Percentiles rank a stretch among this genome's conserved stretches.
These are phyloP conservation scores for Lenwebbia sp. DNA, from an alignment of 345 rosid genomes.

Conservation along the genomic window DNA sequence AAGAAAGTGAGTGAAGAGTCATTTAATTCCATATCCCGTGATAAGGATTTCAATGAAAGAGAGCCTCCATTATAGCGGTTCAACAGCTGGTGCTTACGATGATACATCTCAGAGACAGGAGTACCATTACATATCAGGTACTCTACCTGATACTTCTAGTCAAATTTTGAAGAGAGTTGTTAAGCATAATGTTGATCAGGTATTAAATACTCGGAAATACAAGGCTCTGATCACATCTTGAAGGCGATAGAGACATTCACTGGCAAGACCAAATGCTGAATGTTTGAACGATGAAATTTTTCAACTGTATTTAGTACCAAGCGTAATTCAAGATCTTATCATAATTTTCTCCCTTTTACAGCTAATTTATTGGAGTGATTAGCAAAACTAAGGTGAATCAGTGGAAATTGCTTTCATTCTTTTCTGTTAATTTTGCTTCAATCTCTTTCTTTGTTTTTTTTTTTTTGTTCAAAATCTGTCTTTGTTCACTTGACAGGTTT, in stretches of 20 bases:
- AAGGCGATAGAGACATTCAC: neutral
- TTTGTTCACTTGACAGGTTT: neutral
- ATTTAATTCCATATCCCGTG: conserved; percentile 1
- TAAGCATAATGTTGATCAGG: neutral
- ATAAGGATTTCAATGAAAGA: conserved; percentile 11
- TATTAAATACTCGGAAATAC: neutral
- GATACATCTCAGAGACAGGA: conserved; percentile 11
- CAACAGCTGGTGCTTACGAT: neutral
- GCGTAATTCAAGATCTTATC: neutral
- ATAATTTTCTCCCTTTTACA: neutral
- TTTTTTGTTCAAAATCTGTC: too few species aligned
- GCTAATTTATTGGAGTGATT: neutral
- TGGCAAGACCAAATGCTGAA: neutral
- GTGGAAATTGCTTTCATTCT: neutral
- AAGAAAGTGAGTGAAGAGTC: conserved; percentile 9
- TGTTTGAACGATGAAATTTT: neutral
- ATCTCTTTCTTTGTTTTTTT: neutral
- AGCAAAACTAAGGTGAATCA: neutral
- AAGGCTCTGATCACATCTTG: neutral
- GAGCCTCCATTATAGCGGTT: conserved; percentile 16
- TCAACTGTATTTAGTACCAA: neutral
- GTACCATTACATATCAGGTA: conserved; percentile 46
- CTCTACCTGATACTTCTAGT: neutral
- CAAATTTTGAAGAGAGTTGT: neutral
- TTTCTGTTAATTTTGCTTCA: neutral